Conservation (phyloP, 75 land plant genomes). For the Cupressus sempervirens region DNA sequence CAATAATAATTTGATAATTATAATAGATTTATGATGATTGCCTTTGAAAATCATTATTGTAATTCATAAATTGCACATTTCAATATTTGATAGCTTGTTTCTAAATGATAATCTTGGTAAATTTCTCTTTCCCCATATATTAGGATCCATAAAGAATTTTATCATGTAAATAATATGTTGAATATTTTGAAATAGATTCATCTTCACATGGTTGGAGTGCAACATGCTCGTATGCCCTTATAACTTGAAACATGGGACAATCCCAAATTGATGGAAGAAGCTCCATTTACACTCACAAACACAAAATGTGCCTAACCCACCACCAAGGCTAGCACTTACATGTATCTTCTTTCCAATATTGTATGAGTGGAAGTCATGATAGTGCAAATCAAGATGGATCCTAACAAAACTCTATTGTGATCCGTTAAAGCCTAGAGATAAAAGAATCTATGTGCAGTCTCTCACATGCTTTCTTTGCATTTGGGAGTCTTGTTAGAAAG, state of each 20-base stretch:
- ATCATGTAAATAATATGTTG: neutral
- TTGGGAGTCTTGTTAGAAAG: neutral
- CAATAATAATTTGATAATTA: no score
- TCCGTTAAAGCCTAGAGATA: slow-evolving; percentile 15
- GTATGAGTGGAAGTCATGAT: slow-evolving; percentile 9
- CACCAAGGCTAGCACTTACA: slow-evolving; percentile 6
- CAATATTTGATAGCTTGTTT: neutral
- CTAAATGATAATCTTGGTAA: neutral
- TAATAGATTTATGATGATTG: no score
- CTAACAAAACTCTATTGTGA: slow-evolving; percentile 29
- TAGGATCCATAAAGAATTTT: neutral
- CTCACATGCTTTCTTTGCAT: neutral
- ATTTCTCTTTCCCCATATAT: neutral
- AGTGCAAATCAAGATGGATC: slow-evolving; percentile 11
- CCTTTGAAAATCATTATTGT: no score
- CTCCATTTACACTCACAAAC: slow-evolving; percentile 9
- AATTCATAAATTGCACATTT: no score
- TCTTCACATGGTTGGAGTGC: slow-evolving; percentile 57
- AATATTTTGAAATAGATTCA: slow-evolving; percentile 44
- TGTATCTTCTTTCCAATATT: slow-evolving; percentile 23
- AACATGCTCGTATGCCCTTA: slow-evolving; percentile 68
- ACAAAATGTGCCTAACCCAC: slow-evolving; percentile 1
- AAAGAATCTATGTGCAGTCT: neutral
- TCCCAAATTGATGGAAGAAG: slow-evolving; percentile 27
- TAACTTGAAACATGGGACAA: slow-evolving; percentile 77